A percentile compares a stretch with the other conserved stretches of the same genome.
These are phyloP conservation scores for Mycena belliarum DNA, from an alignment of 768 basidiomycete genomes.

Conservation along the genomic window DNA sequence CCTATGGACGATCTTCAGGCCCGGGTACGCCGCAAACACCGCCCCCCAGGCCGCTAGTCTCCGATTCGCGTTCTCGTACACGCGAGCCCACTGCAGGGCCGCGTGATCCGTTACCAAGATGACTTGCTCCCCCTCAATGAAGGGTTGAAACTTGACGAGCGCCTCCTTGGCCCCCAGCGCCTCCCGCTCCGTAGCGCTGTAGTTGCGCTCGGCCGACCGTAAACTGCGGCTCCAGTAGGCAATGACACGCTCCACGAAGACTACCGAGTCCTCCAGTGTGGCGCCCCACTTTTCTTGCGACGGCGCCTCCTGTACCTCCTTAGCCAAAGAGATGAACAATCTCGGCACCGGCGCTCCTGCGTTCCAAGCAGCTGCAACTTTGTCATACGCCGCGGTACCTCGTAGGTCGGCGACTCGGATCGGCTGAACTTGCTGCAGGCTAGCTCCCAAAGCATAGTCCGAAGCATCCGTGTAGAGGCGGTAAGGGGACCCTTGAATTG, in stretches of 20 bases:
- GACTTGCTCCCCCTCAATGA: neutral
- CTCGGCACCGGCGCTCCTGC: too few relatives aligned
- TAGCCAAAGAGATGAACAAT: too few relatives aligned
- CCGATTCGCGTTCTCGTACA: neutral
- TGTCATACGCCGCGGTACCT: too few relatives aligned
- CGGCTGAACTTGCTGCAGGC: too few relatives aligned
- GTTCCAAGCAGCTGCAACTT: too few relatives aligned
- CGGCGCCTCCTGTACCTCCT: too few relatives aligned
- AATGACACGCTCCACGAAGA: conserved; percentile 15
- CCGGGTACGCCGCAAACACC: neutral
- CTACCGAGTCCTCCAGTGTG: too few relatives aligned
- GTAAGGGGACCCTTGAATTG: too few relatives aligned
- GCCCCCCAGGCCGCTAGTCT: neutral
- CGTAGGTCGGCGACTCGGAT: too few relatives aligned
- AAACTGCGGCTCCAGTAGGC: conserved; percentile 27
- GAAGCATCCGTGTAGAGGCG: too few relatives aligned
- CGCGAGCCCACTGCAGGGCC: neutral
- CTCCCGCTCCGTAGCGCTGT: conserved; percentile 1
- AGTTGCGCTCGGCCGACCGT: neutral
- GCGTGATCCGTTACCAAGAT: neutral
- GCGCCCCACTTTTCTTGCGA: too few relatives aligned
- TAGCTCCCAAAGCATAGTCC: too few relatives aligned
- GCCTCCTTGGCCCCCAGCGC: conserved; percentile 27
- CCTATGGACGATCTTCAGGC: neutral
- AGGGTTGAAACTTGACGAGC: neutral